Percentiles rank a stretch among this genome's conserved stretches.
Evolutionary conservation across 139 green algal species (phyloP).

Genomic region (Picochlorum costavermella): DNA sequence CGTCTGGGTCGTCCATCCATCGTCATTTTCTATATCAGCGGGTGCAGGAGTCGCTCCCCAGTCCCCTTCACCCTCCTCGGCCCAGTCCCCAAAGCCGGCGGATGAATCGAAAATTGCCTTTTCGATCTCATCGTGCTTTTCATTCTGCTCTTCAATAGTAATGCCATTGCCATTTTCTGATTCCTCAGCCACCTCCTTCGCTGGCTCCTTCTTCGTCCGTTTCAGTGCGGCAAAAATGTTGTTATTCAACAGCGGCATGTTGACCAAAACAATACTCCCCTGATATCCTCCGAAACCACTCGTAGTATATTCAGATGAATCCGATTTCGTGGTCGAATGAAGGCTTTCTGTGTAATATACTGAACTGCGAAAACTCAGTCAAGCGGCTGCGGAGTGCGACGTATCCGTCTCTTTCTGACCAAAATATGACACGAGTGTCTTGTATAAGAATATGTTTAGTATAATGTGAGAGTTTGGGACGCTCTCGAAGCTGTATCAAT

Average conservation of each 20-base stretch:
- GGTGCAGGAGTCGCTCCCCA: slow-evolving; percentile 7
- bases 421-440: no score
- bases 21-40: not conserved
- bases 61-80: slow-evolving; percentile 25
- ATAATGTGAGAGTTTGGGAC: no score
- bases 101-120: slow-evolving; percentile 24
- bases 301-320: no score
- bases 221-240: slow-evolving; percentile 33
- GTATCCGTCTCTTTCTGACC: no score
- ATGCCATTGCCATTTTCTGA: slow-evolving; percentile 6
- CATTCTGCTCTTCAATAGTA: not conserved
- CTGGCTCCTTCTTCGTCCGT: slow-evolving; percentile 27
- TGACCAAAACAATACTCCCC: not conserved
- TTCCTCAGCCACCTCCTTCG: slow-evolving; percentile 12
- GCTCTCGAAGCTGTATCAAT: no score
- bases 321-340: no score
- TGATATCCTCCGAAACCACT: not conserved
- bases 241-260: not conserved
- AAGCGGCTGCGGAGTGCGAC: no score
- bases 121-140: slow-evolving; percentile 32
- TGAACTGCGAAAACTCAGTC: no score
- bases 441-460: no score
- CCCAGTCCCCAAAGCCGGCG: slow-evolving; percentile 22
- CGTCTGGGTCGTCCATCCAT: slow-evolving; percentile 15
- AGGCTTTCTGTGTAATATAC: no score